These are phyloP conservation scores for Acephala macrosclerotiorum DNA, from an alignment of 2,329 filamentous ascomycete genomes.

Conservation along the genomic window DNA sequence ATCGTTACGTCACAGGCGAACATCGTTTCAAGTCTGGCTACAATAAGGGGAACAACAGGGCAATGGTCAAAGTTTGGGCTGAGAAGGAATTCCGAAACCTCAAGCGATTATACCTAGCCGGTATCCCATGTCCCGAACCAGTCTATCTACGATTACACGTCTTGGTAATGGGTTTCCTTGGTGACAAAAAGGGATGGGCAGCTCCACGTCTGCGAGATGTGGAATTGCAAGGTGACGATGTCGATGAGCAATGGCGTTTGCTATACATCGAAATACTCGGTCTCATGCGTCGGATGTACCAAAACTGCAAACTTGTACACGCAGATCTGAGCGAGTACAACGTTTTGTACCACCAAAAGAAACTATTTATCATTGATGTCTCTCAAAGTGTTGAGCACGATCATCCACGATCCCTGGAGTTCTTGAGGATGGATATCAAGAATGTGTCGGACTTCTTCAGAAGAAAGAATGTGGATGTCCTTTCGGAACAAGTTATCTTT, in stretches of 20 bases:
- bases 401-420: constrained; percentile 90
- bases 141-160: constrained; percentile 92
- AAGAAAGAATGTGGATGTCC: constrained; percentile 80
- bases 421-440: constrained; percentile 98
- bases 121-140: constrained; percentile 90
- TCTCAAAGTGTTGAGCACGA: constrained; percentile 98
- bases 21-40: constrained; percentile 90
- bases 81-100: constrained; percentile 98
- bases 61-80: constrained; percentile 98
- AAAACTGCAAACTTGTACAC: constrained; percentile 89
- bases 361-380: constrained; percentile 94
- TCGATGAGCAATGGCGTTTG: constrained; percentile 74
- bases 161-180: constrained; percentile 92
- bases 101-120: constrained; percentile 80
- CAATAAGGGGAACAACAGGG: constrained; percentile 92
- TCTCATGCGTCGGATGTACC: constrained; percentile 93
- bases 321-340: constrained; percentile 99
- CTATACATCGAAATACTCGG: constrained; percentile 86
- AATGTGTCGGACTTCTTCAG: constrained; percentile 95
- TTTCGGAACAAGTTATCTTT: constrained; percentile 83
- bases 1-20: constrained; percentile 95
- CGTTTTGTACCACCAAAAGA: constrained; percentile 83
- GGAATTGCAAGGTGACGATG: constrained; percentile 72
- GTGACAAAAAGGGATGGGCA: constrained; percentile 84
- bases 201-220: constrained; percentile 90